Conservation (phyloP, 2,329 filamentous ascomycete species). For the Fusarium sp. region DNA sequence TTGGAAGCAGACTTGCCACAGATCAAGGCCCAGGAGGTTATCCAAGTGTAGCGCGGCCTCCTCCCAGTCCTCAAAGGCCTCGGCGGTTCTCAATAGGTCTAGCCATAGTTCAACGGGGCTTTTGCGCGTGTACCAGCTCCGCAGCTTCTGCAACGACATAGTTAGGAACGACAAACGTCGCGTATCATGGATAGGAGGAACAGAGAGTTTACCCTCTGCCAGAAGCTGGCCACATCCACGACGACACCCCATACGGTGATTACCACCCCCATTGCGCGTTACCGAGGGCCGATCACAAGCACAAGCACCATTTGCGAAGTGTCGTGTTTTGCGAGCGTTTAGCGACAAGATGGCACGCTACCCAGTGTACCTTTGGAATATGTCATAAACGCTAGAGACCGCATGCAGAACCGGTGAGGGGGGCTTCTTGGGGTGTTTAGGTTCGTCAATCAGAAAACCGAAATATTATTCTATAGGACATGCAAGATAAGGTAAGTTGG, state of each 20-base stretch:
- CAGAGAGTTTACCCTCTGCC: slow-evolving; percentile 63
- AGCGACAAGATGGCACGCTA: slow-evolving; percentile 26
- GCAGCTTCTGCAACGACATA: slow-evolving; percentile 65
- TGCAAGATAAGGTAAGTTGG: slow-evolving; percentile 19
- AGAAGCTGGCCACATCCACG: slow-evolving; percentile 68
- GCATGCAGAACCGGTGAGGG: slow-evolving; percentile 15
- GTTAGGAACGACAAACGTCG: slow-evolving; percentile 11
- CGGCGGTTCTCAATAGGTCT: slow-evolving; percentile 69
- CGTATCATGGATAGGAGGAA: slow-evolving; percentile 2
- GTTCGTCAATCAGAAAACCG: not conserved
- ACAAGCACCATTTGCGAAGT: slow-evolving; percentile 39
- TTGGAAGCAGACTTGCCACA: slow-evolving; percentile 66
- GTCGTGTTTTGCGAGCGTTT: slow-evolving; percentile 14
- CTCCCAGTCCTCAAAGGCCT: slow-evolving; percentile 85
- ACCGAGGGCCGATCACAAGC: slow-evolving; percentile 47
- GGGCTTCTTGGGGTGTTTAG: not conserved
- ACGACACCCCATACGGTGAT: slow-evolving; percentile 65
- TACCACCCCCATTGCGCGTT: slow-evolving; percentile 53
- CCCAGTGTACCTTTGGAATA: slow-evolving; percentile 17
- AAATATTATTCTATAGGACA: slow-evolving; percentile 8
- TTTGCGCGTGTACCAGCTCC: slow-evolving; percentile 71
- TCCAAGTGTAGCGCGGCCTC: slow-evolving; percentile 85
- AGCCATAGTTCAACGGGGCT: slow-evolving; percentile 72
- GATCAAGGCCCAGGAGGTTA: slow-evolving; percentile 78
- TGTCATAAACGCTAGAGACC: slow-evolving; percentile 26